Percentiles rank a stretch among this genome's conserved stretches.
phyloP scores from a whole-genome alignment of 1,284 basidiomycete genomes.

The Ustilago shanxiensis region DNA sequence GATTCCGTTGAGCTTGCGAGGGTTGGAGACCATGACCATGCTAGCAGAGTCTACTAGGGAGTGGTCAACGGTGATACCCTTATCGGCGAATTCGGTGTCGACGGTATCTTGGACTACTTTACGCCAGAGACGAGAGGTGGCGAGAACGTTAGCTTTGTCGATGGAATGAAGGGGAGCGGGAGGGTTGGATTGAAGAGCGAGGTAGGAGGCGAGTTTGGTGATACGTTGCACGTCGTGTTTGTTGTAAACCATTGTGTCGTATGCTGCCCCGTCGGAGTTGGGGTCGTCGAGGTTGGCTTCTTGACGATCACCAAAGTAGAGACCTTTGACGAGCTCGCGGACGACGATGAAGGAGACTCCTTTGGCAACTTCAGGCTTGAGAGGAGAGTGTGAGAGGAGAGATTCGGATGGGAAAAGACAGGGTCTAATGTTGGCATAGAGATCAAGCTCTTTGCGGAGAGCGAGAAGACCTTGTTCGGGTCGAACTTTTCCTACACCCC shows the following conservation, averaged over 20 bases:
- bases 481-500: slow-evolving; percentile 90
- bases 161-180: slow-evolving; percentile 91
- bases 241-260: slow-evolving; percentile 84
- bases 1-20: slow-evolving; percentile 94
- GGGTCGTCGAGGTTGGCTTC: slow-evolving; percentile 76
- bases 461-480: slow-evolving; percentile 93
- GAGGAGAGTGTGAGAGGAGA: slow-evolving; percentile 89
- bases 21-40: slow-evolving; percentile 94
- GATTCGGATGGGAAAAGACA: slow-evolving; percentile 93
- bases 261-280: slow-evolving; percentile 61
- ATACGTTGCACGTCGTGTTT: slow-evolving; percentile 92
- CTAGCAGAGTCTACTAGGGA: slow-evolving; percentile 91
- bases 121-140: slow-evolving; percentile 93
- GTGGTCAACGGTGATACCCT: slow-evolving; percentile 74
- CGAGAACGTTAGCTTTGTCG: slow-evolving; percentile 99
- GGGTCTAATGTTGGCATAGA: slow-evolving; percentile 98
- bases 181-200: slow-evolving; percentile 84
- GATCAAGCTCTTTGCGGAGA: slow-evolving; percentile 91
- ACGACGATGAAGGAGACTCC: slow-evolving; percentile 94
- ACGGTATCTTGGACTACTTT: slow-evolving; percentile 72
- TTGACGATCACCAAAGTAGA: slow-evolving; percentile 89
- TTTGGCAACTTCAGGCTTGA: slow-evolving; percentile 85
- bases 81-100: slow-evolving; percentile 58
- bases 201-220: slow-evolving; percentile 92
- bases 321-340: slow-evolving; percentile 80